These are phyloP conservation scores for Rhodotorula kratochvilovae DNA, from an alignment of 768 basidiomycete genomes.

Conservation along the genomic window DNA sequence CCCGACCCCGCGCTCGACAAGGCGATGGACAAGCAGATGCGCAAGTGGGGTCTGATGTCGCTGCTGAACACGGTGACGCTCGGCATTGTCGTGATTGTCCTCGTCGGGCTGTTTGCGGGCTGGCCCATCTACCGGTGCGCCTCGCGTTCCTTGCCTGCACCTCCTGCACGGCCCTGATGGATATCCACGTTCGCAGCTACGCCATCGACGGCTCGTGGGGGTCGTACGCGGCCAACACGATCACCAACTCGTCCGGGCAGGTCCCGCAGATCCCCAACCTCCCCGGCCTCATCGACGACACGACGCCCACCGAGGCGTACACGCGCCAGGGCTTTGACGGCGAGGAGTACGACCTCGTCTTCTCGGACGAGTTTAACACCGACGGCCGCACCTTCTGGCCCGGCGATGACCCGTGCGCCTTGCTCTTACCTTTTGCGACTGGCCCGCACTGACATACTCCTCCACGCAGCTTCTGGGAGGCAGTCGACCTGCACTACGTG, in stretches of 20 bases:
- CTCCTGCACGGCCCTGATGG: neutral
- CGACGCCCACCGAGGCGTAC: constrained; percentile 56
- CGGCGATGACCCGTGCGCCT: constrained; percentile 5
- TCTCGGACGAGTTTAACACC: constrained; percentile 78
- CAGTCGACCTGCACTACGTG: constrained; percentile 51
- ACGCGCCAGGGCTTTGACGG: constrained; percentile 61
- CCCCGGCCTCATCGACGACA: constrained; percentile 66
- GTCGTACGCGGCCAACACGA: constrained; percentile 40
- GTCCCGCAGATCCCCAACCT: constrained; percentile 69
- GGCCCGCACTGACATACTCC: constrained; percentile 29
- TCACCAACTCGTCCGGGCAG: constrained; percentile 74
- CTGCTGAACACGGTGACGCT: constrained; percentile 72
- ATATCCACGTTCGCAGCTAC: neutral
- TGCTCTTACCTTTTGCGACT: neutral
- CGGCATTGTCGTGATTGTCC: constrained; percentile 62
- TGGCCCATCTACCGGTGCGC: constrained; percentile 61
- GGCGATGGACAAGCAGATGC: constrained; percentile 53
- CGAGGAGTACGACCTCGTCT: constrained; percentile 71
- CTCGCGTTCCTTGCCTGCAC: neutral
- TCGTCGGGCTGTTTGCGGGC: constrained; percentile 79
- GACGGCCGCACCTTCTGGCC: constrained; percentile 68
- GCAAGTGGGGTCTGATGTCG: constrained; percentile 73
- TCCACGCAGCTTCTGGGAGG: constrained; percentile 51
- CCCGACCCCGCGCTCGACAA: constrained; percentile 52
- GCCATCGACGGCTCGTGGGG: constrained; percentile 15